These are phyloP conservation scores for Hypoxylon sp. DNA, from an alignment of 2,329 filamentous ascomycete genomes.

Conservation along the genomic window DNA sequence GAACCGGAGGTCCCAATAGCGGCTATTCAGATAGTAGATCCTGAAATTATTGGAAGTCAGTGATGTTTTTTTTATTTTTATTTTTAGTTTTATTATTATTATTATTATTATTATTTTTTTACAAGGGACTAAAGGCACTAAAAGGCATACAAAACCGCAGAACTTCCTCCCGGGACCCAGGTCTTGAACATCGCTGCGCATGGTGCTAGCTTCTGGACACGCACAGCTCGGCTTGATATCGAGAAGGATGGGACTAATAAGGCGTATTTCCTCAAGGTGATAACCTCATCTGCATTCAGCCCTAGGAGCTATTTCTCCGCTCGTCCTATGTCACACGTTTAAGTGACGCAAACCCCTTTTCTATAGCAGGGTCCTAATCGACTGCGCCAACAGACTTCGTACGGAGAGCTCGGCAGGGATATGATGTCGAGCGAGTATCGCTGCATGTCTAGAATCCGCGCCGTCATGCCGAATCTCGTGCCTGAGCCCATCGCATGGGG, in stretches of 20 bases:
- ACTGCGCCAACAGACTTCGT: slow-evolving; percentile 28
- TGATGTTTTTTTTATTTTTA: neutral
- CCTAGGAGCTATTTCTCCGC: neutral
- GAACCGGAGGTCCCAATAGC: slow-evolving; percentile 28
- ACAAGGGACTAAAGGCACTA: neutral
- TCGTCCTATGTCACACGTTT: neutral
- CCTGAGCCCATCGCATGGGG: slow-evolving; percentile 37
- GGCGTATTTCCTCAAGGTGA: slow-evolving; percentile 44
- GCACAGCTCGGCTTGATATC: slow-evolving; percentile 43
- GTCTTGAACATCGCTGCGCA: slow-evolving; percentile 30
- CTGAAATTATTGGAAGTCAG: slow-evolving; percentile 31
- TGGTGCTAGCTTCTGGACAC: slow-evolving; percentile 45
- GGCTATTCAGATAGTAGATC: slow-evolving; percentile 30
- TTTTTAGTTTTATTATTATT: no score
- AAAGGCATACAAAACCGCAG: slow-evolving; percentile 9
- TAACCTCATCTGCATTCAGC: neutral
- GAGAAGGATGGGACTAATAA: slow-evolving; percentile 6
- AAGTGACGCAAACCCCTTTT: neutral
- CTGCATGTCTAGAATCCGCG: slow-evolving; percentile 33
- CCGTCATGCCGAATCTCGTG: slow-evolving; percentile 22
- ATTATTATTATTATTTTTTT: no score
- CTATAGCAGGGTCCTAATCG: neutral
- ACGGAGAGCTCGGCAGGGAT: slow-evolving; percentile 27
- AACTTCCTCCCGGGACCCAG: slow-evolving; percentile 24
- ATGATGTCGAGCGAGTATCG: slow-evolving; percentile 40